Conservation (phyloP, 768 basidiomycete species). For the Daedalea quercina region DNA sequence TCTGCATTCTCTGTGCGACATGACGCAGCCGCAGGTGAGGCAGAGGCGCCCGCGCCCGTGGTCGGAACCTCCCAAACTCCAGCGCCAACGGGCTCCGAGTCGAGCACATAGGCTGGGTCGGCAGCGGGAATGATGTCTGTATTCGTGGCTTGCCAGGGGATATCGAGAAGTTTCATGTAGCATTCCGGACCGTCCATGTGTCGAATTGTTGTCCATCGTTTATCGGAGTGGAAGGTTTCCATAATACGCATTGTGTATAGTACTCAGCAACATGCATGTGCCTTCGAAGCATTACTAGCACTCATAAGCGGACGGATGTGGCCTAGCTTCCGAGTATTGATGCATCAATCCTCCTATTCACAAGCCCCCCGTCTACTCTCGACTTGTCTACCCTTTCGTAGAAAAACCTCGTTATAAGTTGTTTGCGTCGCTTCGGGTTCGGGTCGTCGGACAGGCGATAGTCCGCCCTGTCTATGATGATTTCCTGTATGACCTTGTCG, state of each 20-base stretch:
- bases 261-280: neutral
- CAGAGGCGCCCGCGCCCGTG: neutral
- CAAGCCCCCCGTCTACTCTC: slow-evolving; percentile 42
- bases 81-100: neutral
- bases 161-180: too few species aligned
- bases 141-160: too few species aligned
- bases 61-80: neutral
- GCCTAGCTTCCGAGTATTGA: slow-evolving; percentile 17
- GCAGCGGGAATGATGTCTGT: too few species aligned
- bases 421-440: slow-evolving; percentile 31
- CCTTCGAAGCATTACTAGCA: too few species aligned
- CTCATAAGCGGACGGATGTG: too few species aligned
- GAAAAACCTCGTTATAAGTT: slow-evolving; percentile 55
- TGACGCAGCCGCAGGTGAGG: neutral
- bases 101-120: neutral
- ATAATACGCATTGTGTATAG: neutral
- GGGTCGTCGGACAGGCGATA: slow-evolving; percentile 17
- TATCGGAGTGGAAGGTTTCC: neutral
- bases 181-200: neutral
- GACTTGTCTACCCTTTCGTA: slow-evolving; percentile 56
- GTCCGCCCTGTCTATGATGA: slow-evolving; percentile 27
- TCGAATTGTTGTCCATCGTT: neutral
- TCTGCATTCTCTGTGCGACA: neutral
- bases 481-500: slow-evolving; percentile 40
- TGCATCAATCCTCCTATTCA: slow-evolving; percentile 43